Base-by-base conservation (phyloP, 331 rosid species). In the Cydonia oblonga region DNA sequence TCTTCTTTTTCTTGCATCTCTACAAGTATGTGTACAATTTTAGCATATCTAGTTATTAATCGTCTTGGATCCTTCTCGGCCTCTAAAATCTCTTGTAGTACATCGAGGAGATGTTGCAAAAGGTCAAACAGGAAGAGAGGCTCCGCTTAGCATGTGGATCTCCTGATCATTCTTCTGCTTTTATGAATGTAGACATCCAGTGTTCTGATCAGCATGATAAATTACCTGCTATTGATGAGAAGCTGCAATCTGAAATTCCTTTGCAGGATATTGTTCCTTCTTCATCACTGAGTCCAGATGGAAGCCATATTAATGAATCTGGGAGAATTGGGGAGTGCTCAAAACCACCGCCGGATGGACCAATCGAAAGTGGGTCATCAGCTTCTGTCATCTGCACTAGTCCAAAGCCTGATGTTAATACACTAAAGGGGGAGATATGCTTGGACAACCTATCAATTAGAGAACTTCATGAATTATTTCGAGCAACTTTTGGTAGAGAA, bases 391-490 rank as follows among this genome's bases (percentile, higher is more conserved):
- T 76, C 63, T 74, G 80, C 78, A 76, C 84, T 46, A 66, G 80
- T 70, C 80, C 76, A 54, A 85, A 74, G 69, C 81, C 79, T 54
- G 88, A 88, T 78, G 76, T 87, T 81, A 80, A 81, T 13, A 79
- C 85, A 82, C 73, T 85, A 76, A 81, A 86, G 19, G 96, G 85
- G 51, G 96, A 88, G 77, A 84, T 91, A 80, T 90, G 92, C 89
- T 81, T 91, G 87, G 96, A 95, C 79, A 87, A 79, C 78, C 79
- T 95, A 30, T 95, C 97, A 76, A 90, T 86, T 70, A 88, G 86
- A 82, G 99, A 95, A 78, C 99, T 95, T 65, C 99, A 88, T 71
- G 96, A 88, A 76, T 84, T 88, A 63, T 95, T 95, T 60, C 88
- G 75, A 81, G 96, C 91, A 66, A 86, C 96, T 54, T 95, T 95